Conservation (phyloP, 768 basidiomycete species). For the Tylopilus sp. region DNA sequence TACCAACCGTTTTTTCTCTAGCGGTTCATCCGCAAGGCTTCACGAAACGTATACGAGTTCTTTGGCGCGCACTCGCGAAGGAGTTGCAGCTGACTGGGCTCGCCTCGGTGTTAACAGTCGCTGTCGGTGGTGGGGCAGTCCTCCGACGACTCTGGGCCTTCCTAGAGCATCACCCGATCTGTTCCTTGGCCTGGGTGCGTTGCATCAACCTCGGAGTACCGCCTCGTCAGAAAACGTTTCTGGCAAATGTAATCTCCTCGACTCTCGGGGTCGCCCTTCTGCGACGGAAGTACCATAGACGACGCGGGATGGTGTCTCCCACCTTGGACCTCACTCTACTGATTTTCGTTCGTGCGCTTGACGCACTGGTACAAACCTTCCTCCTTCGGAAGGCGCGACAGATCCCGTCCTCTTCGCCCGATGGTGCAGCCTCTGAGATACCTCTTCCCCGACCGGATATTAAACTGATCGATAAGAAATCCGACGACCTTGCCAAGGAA, state of each 20-base stretch:
- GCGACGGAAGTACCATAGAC: constrained; percentile 42
- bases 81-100: constrained; percentile 64
- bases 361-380: constrained; percentile 52
- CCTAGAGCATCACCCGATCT: constrained; percentile 9
- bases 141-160: constrained; percentile 45
- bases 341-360: constrained; percentile 65
- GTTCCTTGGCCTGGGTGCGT: neutral
- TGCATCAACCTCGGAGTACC: constrained; percentile 28
- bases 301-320: constrained; percentile 35
- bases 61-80: constrained; percentile 42
- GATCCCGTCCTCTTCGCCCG: neutral
- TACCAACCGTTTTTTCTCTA: constrained; percentile 48
- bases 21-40: constrained; percentile 25
- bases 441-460: neutral
- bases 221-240: constrained; percentile 49
- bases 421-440: neutral
- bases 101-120: constrained; percentile 61
- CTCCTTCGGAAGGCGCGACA: constrained; percentile 34
- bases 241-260: constrained; percentile 56
- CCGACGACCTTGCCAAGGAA: constrained; percentile 27
- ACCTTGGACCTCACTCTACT: constrained; percentile 70
- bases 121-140: constrained; percentile 61
- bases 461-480: neutral
- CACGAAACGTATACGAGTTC: constrained; percentile 3
- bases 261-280: constrained; percentile 54